phyloP scores from a whole-genome alignment of 2,329 filamentous ascomycete species.

The Raffaelea ambrosiae region DNA sequence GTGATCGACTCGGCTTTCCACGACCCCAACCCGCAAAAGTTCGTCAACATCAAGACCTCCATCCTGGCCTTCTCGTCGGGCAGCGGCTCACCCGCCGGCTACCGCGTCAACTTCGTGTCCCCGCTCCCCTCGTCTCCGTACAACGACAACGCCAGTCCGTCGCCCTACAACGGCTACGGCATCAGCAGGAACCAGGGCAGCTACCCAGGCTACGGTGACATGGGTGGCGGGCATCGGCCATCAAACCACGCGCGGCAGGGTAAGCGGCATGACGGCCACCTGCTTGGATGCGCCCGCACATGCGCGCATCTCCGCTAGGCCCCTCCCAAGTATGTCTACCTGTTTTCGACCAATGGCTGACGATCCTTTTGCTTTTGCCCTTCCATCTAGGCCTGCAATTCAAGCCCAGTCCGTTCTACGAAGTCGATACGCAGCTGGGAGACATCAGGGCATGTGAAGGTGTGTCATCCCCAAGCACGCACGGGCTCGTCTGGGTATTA shows the following conservation, averaged over 20 bases:
- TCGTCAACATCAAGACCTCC: constrained; percentile 3
- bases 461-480: constrained; percentile 39
- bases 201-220: background rate
- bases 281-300: no score
- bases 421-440: constrained; percentile 57
- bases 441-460: constrained; percentile 62
- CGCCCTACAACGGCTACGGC: constrained; percentile 4
- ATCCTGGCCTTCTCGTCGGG: constrained; percentile 3
- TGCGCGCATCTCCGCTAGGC: no score
- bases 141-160: constrained; percentile 1
- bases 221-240: no score
- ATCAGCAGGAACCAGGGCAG: background rate
- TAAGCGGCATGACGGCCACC: no score
- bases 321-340: no score
- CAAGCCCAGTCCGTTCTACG: constrained; percentile 82
- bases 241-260: no score
- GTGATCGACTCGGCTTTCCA: constrained; percentile 10
- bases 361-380: background rate
- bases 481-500: no score
- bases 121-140: constrained; percentile 7
- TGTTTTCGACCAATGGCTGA: no score
- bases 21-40: constrained; percentile 9
- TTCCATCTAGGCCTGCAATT: constrained; percentile 22
- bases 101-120: constrained; percentile 1
- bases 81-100: background rate